Evolutionary conservation across 2,329 filamentous ascomycete genomes (phyloP), one percentile per base, ranked within the genome.

Genomic region (Aspergillus amoenus): DNA sequence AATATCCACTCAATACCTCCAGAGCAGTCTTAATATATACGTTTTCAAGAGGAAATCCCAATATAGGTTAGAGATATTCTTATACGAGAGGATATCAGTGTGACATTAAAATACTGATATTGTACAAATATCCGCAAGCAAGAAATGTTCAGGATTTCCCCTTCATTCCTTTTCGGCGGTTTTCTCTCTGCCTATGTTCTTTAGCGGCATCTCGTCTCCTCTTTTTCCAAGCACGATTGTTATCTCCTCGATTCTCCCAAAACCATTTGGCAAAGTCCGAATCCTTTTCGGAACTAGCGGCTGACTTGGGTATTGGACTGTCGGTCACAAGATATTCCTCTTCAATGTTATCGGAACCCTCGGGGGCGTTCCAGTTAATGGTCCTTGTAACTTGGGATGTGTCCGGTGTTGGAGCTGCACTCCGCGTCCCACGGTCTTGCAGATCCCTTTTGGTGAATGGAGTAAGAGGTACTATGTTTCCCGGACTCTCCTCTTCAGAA

Each of bases 391-490:
- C 86, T 58, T 92, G 86, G 2, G 91, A 91, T 0, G 94, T 97
- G 70, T 99, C 94, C 0, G 94, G 94, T 0, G 94, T 99, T 0
- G 94, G 94, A 2, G 94, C 94, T 5, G 92, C 92, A 70, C 92
- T 97, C 55, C 94, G 84, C n/a, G 90, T 70, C 44, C 73, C 73
- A 34, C 79, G 70, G 50, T 84, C 84, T 60, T 92, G 84, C 30
- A 93, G 79, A 64, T 97, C 93, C 64, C 87, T 84, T 61, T 87
- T 86, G 0, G 90, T 91, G 71, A 87, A 96, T 0, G 93, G 93
- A 0, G 93, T 97, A 74, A 91, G 85, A 12, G 92, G 93, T 50
- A 68, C 73, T 15, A 68, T 63, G 50, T 70, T 64, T 60, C 75
- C 71, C 9, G 78, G 71, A 2, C 75, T 71, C 12, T 80, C 44